Evolutionary conservation across 805 yeast genomes (phyloP).

Genomic region (Candida suzukii): DNA sequence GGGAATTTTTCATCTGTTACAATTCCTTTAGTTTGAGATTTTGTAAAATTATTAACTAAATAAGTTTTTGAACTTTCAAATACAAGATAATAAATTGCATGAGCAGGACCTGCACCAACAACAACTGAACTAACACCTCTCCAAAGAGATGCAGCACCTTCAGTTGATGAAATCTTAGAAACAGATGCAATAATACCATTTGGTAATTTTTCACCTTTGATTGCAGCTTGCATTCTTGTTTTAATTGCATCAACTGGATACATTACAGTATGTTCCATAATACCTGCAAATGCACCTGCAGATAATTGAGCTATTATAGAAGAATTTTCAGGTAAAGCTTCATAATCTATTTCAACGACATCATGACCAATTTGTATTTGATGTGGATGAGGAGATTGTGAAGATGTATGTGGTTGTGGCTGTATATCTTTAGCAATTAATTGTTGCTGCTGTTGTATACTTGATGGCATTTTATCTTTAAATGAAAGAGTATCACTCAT

Average conservation of each 20-base stretch:
- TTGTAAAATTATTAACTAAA: constrained; percentile 30
- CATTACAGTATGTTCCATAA: constrained; percentile 97
- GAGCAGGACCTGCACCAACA: constrained; percentile 99
- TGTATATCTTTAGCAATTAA: no score
- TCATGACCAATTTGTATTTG: constrained; percentile 13
- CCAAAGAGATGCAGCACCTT: constrained; percentile 88
- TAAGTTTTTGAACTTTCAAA: constrained; percentile 74
- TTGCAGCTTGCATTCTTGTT: constrained; percentile 85
- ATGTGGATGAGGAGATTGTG: constrained; percentile 2
- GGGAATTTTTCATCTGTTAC: constrained; percentile 70
- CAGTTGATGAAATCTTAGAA: constrained; percentile 71
- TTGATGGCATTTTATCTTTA: no score
- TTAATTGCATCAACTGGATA: constrained; percentile 95
- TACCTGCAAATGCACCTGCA: constrained; percentile 99
- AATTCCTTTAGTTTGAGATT: constrained; percentile 33
- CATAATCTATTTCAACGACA: constrained; percentile 67
- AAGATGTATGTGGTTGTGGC: background rate
- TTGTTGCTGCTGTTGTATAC: no score
- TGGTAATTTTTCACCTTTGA: constrained; percentile 13
- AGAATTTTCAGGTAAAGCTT: constrained; percentile 82
- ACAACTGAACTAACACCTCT: constrained; percentile 89
- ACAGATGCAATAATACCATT: constrained; percentile 59
- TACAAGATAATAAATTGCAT: constrained; percentile 92
- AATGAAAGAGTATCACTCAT: no score
- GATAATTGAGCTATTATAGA: constrained; percentile 72